Conservation (phyloP, 345 rosid species). For the Carallia brachiata region DNA sequence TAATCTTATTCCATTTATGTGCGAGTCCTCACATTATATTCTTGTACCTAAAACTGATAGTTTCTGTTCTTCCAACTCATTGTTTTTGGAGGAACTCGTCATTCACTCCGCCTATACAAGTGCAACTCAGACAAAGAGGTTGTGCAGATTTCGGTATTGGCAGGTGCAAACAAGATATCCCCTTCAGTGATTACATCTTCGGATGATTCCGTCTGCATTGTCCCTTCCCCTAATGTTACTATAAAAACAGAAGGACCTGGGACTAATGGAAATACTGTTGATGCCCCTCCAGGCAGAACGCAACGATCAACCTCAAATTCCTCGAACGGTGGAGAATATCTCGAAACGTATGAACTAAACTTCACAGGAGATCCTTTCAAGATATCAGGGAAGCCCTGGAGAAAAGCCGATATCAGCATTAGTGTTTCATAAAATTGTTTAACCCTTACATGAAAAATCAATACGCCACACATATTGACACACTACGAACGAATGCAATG, state of each 20-base stretch:
- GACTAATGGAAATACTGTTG: slow-evolving; percentile 63
- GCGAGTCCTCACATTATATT: neutral
- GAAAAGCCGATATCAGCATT: slow-evolving; percentile 8
- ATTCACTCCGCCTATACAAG: slow-evolving; percentile 77
- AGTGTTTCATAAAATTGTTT: neutral
- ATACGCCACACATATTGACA: no score
- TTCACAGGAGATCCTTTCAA: slow-evolving; percentile 59
- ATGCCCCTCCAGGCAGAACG: slow-evolving; percentile 59
- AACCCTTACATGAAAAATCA: no score
- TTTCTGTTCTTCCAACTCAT: slow-evolving; percentile 16
- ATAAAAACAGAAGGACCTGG: slow-evolving; percentile 87
- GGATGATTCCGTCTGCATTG: slow-evolving; percentile 37
- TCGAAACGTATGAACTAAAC: slow-evolving; percentile 51
- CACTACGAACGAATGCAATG: no score
- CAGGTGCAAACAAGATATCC: slow-evolving; percentile 77
- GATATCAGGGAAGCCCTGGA: slow-evolving; percentile 88
- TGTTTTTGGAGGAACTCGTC: slow-evolving; percentile 46
- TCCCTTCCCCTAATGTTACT: slow-evolving; percentile 62
- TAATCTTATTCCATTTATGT: neutral
- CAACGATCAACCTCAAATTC: slow-evolving; percentile 90
- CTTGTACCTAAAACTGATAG: neutral
- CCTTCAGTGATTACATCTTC: slow-evolving; percentile 53
- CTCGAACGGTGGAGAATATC: slow-evolving; percentile 89
- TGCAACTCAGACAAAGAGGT: slow-evolving; percentile 53
- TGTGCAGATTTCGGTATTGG: slow-evolving; percentile 52